Percentiles rank a stretch among this genome's conserved stretches.
These are phyloP conservation scores for Coniochaeta hoffmannii DNA, from an alignment of 2,329 filamentous ascomycete genomes.

Conservation along the genomic window DNA sequence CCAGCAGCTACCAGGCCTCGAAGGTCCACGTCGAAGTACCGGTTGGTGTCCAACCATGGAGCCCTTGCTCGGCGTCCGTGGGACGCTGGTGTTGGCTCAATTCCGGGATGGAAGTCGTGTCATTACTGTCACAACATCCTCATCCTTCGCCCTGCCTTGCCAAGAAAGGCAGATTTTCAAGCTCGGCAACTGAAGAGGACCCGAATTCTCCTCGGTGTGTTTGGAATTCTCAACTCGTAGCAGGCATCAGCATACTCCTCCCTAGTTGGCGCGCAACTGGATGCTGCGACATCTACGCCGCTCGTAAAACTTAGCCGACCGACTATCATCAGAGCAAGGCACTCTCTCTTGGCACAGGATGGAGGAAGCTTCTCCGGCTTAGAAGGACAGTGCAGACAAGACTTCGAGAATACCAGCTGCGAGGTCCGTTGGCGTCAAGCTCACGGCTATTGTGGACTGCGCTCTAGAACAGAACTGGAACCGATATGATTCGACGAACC, in stretches of 20 bases:
- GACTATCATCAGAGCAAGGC: not conserved
- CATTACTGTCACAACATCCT: not conserved
- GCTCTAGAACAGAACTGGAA: not conserved
- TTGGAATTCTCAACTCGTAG: too few relatives aligned
- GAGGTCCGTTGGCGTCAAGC: not conserved
- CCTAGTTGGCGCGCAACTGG: not conserved
- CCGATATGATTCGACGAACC: not conserved
- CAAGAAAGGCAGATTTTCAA: not conserved
- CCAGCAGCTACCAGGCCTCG: too few relatives aligned
- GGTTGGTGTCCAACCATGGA: too few relatives aligned
- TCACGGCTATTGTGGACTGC: not conserved
- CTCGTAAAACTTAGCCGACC: not conserved
- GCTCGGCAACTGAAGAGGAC: too few relatives aligned
- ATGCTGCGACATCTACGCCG: not conserved
- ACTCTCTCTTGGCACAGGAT: not conserved
- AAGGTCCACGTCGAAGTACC: too few relatives aligned
- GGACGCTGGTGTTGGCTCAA: too few relatives aligned
- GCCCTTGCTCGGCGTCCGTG: too few relatives aligned
- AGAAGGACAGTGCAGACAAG: not conserved
- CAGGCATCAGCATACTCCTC: too few relatives aligned
- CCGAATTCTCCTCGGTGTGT: too few relatives aligned
- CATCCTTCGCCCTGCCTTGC: not conserved
- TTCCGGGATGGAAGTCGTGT: too few relatives aligned
- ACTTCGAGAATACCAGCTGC: not conserved
- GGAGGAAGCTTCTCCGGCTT: not conserved